Conservation (phyloP, 257 asterid genomes). For the Nicotiana tomentosiformis region DNA sequence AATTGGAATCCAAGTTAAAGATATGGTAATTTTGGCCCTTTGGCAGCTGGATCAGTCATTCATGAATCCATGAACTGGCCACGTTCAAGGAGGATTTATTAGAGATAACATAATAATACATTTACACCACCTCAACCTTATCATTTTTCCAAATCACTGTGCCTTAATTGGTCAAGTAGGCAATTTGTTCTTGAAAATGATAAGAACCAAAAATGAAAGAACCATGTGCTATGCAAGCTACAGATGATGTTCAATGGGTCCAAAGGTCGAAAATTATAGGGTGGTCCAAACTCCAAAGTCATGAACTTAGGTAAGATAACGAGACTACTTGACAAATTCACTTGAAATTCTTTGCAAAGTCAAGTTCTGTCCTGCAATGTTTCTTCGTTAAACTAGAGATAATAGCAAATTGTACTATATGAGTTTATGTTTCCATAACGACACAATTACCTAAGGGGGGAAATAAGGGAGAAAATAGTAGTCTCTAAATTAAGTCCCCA, state of each 20-base stretch:
- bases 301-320: background rate
- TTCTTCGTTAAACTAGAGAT: background rate
- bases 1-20: background rate
- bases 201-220: background rate
- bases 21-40: background rate
- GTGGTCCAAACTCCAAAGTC: background rate
- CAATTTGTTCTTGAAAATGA: background rate
- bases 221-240: slow-evolving; percentile 11
- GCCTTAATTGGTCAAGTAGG: background rate
- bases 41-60: background rate
- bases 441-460: background rate
- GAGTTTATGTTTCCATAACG: background rate
- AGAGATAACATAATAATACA: background rate
- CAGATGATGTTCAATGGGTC: background rate
- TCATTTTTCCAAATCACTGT: background rate
- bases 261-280: background rate
- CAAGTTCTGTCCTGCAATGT: background rate
- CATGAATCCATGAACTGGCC: slow-evolving; percentile 21
- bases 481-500: background rate
- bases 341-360: background rate
- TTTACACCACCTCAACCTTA: background rate
- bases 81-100: slow-evolving; percentile 14
- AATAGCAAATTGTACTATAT: background rate
- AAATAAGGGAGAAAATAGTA: background rate
- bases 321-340: background rate